Evolutionary conservation across 139 green algal genomes (phyloP).

Genomic region (Nannochloris sp.): DNA sequence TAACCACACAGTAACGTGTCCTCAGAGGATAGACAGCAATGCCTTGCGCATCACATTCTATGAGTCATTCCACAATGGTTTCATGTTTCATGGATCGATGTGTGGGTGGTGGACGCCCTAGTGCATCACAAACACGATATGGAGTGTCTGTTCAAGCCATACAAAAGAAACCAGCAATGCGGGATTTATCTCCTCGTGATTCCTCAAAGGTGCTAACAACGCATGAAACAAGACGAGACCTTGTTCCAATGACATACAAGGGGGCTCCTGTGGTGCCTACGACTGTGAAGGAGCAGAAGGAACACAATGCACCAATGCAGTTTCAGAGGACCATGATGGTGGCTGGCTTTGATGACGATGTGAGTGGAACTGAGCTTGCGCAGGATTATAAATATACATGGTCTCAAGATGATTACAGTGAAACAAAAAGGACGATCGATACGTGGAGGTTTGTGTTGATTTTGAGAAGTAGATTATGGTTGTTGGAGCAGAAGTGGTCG

Average conservation of each 20-base stretch:
- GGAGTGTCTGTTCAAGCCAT: neutral
- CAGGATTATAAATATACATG: conserved; percentile 58
- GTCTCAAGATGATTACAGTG: conserved; percentile 68
- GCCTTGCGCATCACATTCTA: too few species aligned
- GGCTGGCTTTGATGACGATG: conserved; percentile 27
- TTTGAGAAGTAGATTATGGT: conserved; percentile 57
- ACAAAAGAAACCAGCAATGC: neutral
- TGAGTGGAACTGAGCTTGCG: conserved; percentile 8
- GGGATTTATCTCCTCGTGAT: neutral
- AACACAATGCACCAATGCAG: too few species aligned
- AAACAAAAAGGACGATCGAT: conserved; percentile 48
- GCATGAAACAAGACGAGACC: neutral
- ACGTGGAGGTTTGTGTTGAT: conserved; percentile 78
- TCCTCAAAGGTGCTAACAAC: neutral
- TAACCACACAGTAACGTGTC: too few species aligned
- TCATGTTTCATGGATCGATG: neutral
- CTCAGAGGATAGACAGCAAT: too few species aligned
- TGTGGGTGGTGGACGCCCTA: neutral
- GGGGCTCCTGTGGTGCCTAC: neutral
- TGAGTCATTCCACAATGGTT: too few species aligned
- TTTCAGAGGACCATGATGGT: conserved; percentile 26
- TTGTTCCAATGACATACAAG: neutral
- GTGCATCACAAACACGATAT: neutral
- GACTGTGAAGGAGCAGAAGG: neutral
- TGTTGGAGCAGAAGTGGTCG: conserved; percentile 74